A percentile compares a stretch with the other conserved stretches of the same genome.
Evolutionary conservation across 495 filamentous ascomycete species (phyloP).

Genomic region (Pseudoneurospora amorphoporcata): DNA sequence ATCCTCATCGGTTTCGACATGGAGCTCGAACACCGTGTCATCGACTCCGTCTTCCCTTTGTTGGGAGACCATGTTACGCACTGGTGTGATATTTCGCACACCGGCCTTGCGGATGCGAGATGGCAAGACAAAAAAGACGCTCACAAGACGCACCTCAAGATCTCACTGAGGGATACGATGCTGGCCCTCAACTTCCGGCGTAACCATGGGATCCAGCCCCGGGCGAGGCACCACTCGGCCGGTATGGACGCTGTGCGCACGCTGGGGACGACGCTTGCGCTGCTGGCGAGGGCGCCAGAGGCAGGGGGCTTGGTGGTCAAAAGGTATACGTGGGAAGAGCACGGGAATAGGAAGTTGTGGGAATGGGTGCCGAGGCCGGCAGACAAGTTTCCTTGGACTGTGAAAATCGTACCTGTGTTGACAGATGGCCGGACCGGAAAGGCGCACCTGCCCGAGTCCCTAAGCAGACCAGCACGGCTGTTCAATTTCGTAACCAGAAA

Average conservation of each 20-base stretch:
- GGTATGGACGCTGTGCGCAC: neutral
- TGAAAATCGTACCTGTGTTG: neutral
- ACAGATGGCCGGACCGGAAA: neutral
- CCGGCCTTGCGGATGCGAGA: neutral
- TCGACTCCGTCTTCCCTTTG: neutral
- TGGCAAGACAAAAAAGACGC: neutral
- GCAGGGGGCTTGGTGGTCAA: neutral
- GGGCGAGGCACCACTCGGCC: neutral
- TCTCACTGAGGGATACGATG: neutral
- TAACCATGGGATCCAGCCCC: neutral
- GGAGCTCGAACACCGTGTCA: neutral
- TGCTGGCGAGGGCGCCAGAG: neutral
- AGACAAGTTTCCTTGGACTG: neutral
- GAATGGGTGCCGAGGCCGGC: neutral
- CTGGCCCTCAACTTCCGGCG: neutral
- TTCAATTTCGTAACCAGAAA: neutral
- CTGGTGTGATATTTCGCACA: neutral
- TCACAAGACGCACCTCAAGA: neutral
- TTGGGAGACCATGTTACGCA: neutral
- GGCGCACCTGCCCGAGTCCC: neutral
- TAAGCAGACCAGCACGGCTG: neutral
- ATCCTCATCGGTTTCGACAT: neutral
- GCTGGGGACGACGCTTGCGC: neutral
- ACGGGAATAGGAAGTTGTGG: neutral
- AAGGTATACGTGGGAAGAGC: neutral